Conservation (phyloP, 495 filamentous ascomycete genomes). For the Aspergillus conjunctus region DNA sequence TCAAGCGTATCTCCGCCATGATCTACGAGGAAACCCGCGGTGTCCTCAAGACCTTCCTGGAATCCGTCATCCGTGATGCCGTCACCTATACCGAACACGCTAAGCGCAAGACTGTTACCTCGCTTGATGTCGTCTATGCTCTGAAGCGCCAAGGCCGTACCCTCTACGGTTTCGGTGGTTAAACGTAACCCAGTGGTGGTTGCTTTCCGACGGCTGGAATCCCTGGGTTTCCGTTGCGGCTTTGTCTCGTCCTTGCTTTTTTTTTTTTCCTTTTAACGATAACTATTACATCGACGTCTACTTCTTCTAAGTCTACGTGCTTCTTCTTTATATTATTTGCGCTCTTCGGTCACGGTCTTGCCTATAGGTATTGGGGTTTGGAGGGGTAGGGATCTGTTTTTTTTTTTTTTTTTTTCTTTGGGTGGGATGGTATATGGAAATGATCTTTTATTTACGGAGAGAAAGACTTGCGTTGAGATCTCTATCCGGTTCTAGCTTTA, state of each 20-base stretch:
- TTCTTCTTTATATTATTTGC: slow-evolving; percentile 10
- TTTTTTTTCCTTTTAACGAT: neutral
- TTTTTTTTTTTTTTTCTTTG: neutral
- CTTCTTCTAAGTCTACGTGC: slow-evolving; percentile 1
- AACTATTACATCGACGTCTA: neutral
- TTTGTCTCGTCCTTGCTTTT: neutral
- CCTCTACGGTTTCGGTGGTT: slow-evolving; percentile 98
- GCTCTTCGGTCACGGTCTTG: slow-evolving; percentile 17
- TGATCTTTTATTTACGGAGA: neutral
- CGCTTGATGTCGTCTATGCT: slow-evolving; percentile 92
- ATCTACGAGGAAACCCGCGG: slow-evolving; percentile 72
- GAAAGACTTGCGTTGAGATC: slow-evolving; percentile 1
- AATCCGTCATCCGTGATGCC: slow-evolving; percentile 79
- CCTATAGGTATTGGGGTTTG: slow-evolving; percentile 29
- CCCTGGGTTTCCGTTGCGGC: neutral
- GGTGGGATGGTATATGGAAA: too few species aligned
- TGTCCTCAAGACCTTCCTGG: slow-evolving; percentile 68
- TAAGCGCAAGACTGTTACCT: slow-evolving; percentile 97
- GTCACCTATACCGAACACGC: slow-evolving; percentile 98
- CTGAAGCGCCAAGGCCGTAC: slow-evolving; percentile 95
- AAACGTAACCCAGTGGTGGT: slow-evolving; percentile 38
- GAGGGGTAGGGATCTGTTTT: slow-evolving; percentile 28
- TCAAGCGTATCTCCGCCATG: slow-evolving; percentile 70
- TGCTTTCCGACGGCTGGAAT: too few species aligned
- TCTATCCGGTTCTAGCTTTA: neutral